Base-by-base conservation (phyloP, 495 filamentous ascomycete genomes). In the Aspergillus ostianus region DNA sequence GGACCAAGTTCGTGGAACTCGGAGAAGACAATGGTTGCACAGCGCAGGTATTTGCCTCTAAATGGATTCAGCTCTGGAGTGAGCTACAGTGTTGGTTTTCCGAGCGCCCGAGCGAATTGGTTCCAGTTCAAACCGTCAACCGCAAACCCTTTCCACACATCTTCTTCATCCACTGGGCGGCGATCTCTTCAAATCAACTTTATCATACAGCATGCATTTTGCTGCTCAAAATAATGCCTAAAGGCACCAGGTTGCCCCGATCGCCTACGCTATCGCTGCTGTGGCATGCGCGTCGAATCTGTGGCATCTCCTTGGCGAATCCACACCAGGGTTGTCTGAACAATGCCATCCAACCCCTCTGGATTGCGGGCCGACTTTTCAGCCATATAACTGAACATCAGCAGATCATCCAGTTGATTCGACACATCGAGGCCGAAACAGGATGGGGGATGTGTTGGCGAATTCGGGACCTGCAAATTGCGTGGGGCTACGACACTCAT, bases 401-500 rank as follows among this genome's bases (percentile, higher is more conserved):
- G 5, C 66, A 70, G 8, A 73, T 82, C 3, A 58, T 76, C 13
- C 67, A 76, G n/a, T 61, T 78, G 2, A 73, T 81, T 18, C 62
- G 67, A 13, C 64, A 64, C 21, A 78, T 82, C 26, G 79, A 82
- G 55, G 55, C 65, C 3, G 67, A 73, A 23, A 79, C 76, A 9
- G 79, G 79, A 8, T 82, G 80, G 80, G 75, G 70, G 13, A 68
- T 70, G 10, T 73, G 69, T 47, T 82, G 77, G 80, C 67, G 77
- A 3, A 75, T 80, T 36, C 66, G 65, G 5, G 78, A 81, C 63
- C 58, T 82, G 46, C 72, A 80, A 53, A 51, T 69, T 52, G 66
- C 70, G 13, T 82, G 78, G 77, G 78, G 78, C 4, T 80, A 80
- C 51, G 67, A 53, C 53, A 60, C 56, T 53, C 49, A 49, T 21